phyloP scores from a whole-genome alignment of 805 yeast species.

The Jamesozyma rosinii region DNA sequence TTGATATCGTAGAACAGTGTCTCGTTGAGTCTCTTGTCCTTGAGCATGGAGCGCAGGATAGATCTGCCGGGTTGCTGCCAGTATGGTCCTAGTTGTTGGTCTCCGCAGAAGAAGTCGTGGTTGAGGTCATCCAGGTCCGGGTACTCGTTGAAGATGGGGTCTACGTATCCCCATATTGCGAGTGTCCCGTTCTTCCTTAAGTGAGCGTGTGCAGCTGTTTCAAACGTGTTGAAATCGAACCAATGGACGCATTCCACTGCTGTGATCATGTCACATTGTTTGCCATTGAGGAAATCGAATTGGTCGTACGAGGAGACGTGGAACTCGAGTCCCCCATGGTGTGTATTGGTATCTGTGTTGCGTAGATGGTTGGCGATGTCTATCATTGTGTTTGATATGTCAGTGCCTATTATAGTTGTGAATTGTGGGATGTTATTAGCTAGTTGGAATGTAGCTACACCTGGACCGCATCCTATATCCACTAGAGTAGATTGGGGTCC shows the following conservation, averaged over 20 bases:
- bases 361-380: conserved; percentile 33
- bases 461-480: conserved; percentile 79
- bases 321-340: conserved; percentile 8
- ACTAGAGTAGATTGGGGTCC: conserved; percentile 36
- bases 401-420: conserved; percentile 51
- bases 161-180: conserved; percentile 73
- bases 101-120: conserved; percentile 42
- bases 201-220: conserved; percentile 39
- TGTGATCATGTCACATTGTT: conserved; percentile 47
- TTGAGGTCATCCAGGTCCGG: conserved; percentile 49
- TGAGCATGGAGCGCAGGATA: conserved; percentile 38
- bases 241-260: conserved; percentile 89
- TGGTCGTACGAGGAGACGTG: conserved; percentile 29
- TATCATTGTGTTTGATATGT: conserved; percentile 51
- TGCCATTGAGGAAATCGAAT: conserved; percentile 8
- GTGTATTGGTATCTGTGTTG: not conserved
- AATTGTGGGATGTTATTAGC: conserved; percentile 25
- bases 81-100: conserved; percentile 43
- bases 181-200: conserved; percentile 57
- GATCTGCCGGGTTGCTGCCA: conserved; percentile 85
- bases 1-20: conserved; percentile 35
- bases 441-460: conserved; percentile 52
- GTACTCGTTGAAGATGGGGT: conserved; percentile 48
- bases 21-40: conserved; percentile 10
- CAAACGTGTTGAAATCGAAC: conserved; percentile 53